Base-by-base conservation (phyloP, 768 basidiomycete species). In the Rhizopogon vesiculosus region DNA sequence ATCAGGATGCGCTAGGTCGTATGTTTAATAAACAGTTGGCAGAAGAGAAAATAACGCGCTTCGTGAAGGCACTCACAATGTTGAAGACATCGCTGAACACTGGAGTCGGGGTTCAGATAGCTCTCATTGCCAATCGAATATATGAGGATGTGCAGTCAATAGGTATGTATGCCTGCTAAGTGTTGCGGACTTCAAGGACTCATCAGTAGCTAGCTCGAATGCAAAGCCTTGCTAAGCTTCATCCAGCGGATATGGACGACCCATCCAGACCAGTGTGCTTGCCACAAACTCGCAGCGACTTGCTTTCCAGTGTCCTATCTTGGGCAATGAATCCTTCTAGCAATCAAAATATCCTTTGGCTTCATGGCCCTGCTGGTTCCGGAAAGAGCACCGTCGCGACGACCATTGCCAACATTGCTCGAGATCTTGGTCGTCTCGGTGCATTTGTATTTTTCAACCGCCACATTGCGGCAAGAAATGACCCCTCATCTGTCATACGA, bases 331-430 rank as follows among this genome's bases (percentile, higher is more conserved):
- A 51, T 22, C 70, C 69, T n/a, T 48, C 51, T 3, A 15, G 19
- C 41, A 56, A 56, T 19, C 31, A 55, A 3, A 70, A 59, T 18
- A 52, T 73, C 7, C 71, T 65, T 38, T 73, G 73, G 72, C 51
- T 73, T 29, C 61, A 69, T 33, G 72, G 73, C 7, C 65, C 71
- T 38, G 71, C 73, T 0, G 72, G 72, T 16, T 55, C 70, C 5
- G 74, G 72, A 10, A 74, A 74, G 61, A 75, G 72, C 39, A 66
- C 72, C 1, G 59, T 74, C 19, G 53, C 72, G 5, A 74, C 67
- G 0, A 74, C 74, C 0, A 54, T 73, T 12, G 72, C 72, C 38
- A 66, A 69, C 51, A 45, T 72, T 28, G 69, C 68, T 28, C 60
- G 66, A n/a, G 61, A 70, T 1, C 55, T 67, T 5, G 65, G 65